Evolutionary conservation across 108 stramenopile species (phyloP), one percentile per base, ranked within the genome.

Genomic region (Skeletonema marinoi): DNA sequence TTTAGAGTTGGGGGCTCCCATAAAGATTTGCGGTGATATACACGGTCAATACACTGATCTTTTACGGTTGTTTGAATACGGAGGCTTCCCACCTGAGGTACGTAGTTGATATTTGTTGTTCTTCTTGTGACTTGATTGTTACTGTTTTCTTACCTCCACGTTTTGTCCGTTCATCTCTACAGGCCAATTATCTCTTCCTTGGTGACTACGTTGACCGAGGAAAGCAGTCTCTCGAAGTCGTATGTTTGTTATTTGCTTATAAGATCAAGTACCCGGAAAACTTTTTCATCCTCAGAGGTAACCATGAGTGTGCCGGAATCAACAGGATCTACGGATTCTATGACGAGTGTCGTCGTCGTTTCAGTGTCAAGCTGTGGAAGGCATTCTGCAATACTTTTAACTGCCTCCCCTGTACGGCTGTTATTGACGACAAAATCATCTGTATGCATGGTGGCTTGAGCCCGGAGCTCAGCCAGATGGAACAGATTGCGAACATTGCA

Each of bases 321-420:
- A 99, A 99, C 88, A 91, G 98, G 66, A 99, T 99, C 78, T 99
- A 99, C 75, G 99, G 99, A 29, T 99, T 99, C 76, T 99, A 98
- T 77, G 99, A 99, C 80, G 99, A 99, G 80, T 99, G 99, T 77
- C 96, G 98, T 88, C 95, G 99, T 66, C 91, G 99, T 44, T 98
- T 97, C 87, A 93, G 96, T 62, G 95, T 98, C 71, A 98, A 98
- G 89, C 95, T 99, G 42, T 99, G 99, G 98, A 98, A 98, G 86
- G 96, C 96, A 50, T 98, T 99, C 90, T 98, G 98, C 73, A 98
- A 99, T 86, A 98, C 97, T 71, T 99, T 99, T 90, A 99, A 99
- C 80, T 99, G 99, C 77, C 92, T 99, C 19, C 99, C 99, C 0
- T 97, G 98, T 68, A 93, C 94, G 17, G 99, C 99, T 29, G 95